Conservation (phyloP, 2,329 filamentous ascomycete species). For the Gliomastix tumulicola region DNA sequence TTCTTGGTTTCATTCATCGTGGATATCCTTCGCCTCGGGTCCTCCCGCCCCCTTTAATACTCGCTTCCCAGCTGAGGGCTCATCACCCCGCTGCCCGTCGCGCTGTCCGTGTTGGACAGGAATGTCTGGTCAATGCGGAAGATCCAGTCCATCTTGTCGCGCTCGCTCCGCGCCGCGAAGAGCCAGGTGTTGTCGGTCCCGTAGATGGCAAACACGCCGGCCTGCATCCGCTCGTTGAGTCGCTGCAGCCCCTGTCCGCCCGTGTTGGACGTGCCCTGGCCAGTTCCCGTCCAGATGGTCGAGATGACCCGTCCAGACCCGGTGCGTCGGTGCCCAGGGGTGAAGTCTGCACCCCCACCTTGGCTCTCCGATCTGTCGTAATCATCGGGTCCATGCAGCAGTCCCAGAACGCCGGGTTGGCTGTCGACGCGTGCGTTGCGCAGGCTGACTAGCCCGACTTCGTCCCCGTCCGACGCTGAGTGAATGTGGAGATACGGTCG, state of each 20-base stretch:
- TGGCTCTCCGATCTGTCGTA: slow-evolving; percentile 20
- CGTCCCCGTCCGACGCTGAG: slow-evolving; percentile 77
- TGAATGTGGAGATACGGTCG: slow-evolving; percentile 90
- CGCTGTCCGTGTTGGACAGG: slow-evolving; percentile 38
- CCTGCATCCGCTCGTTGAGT: slow-evolving; percentile 51
- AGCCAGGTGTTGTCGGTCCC: slow-evolving; percentile 92
- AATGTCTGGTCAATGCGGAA: slow-evolving; percentile 84
- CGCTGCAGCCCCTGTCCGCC: slow-evolving; percentile 36
- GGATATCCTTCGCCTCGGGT: too few relatives aligned
- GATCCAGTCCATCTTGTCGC: slow-evolving; percentile 96
- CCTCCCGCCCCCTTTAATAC: slow-evolving; percentile 4
- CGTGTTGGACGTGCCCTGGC: slow-evolving; percentile 10
- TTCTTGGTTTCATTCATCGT: too few relatives aligned
- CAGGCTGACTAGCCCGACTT: slow-evolving; percentile 82
- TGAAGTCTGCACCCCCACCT: slow-evolving; percentile 26
- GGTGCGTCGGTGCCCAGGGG: slow-evolving; percentile 40
- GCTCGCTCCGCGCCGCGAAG: slow-evolving; percentile 82
- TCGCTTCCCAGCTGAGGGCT: slow-evolving; percentile 25
- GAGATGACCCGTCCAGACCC: slow-evolving; percentile 46
- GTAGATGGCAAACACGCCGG: slow-evolving; percentile 88
- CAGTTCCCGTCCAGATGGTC: slow-evolving; percentile 45
- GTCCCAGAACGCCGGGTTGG: slow-evolving; percentile 75
- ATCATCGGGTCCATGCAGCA: slow-evolving; percentile 52
- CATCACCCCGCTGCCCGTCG: slow-evolving; percentile 24
- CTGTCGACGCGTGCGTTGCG: slow-evolving; percentile 88